Evolutionary conservation across 1,139 yeast species (phyloP).

Genomic region (Nakaseomyces nivariensis): DNA sequence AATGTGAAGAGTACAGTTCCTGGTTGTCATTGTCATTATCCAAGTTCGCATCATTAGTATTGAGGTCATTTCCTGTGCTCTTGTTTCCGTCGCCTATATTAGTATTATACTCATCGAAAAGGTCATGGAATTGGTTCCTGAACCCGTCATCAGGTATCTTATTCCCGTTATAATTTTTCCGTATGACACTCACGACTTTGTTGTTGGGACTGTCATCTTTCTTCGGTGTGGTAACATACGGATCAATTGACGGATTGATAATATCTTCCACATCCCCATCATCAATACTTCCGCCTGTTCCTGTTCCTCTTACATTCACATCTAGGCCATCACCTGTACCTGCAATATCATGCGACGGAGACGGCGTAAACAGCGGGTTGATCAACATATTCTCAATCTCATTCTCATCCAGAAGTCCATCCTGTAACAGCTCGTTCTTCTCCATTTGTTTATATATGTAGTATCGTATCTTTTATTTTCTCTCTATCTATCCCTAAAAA

Average conservation of each 20-base stretch:
- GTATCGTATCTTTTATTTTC: neutral
- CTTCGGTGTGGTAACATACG: neutral
- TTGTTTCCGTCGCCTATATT: neutral
- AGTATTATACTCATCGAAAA: neutral
- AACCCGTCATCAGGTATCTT: neutral
- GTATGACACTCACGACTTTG: neutral
- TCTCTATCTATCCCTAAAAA: neutral
- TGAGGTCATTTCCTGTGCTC: neutral
- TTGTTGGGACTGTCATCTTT: neutral
- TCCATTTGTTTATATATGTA: neutral
- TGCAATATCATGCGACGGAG: neutral
- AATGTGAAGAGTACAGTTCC: neutral
- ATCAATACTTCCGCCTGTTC: neutral
- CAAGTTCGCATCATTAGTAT: neutral
- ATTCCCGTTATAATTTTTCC: neutral
- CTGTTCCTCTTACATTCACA: no score
- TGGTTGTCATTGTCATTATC: neutral
- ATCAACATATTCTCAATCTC: slow-evolving; percentile 19
- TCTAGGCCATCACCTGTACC: neutral
- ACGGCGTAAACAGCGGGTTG: neutral
- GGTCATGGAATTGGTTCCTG: neutral
- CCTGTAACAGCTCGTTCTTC: neutral
- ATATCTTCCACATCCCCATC: slow-evolving; percentile 19
- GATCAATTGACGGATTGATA: slow-evolving; percentile 18
- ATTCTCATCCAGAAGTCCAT: slow-evolving; percentile 13